Conservation (phyloP, 305 asterid genomes). For the Solanum hybrid region DNA sequence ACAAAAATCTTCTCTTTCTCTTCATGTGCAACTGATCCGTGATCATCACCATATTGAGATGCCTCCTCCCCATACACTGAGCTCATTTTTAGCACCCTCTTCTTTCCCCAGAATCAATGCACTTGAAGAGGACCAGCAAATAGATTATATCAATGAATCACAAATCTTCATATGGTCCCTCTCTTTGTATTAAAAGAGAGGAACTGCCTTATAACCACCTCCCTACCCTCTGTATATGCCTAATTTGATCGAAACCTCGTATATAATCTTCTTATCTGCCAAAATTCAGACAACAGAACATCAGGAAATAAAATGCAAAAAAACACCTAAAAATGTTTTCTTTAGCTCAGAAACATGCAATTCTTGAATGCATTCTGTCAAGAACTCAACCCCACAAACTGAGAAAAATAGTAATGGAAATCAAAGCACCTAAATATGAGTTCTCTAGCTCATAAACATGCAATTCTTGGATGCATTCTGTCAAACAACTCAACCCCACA, state of each 20-base stretch:
- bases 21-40: slow-evolving; percentile 47
- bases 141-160: slow-evolving; percentile 14
- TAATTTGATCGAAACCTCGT: slow-evolving; percentile 1
- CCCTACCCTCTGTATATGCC: slow-evolving; percentile 6
- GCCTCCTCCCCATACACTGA: slow-evolving; percentile 37
- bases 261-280: slow-evolving; percentile 8
- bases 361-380: neutral
- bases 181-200: slow-evolving; percentile 51
- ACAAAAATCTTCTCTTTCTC: slow-evolving; percentile 91
- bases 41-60: slow-evolving; percentile 32
- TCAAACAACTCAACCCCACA: neutral
- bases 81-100: slow-evolving; percentile 32
- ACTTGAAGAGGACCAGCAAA: slow-evolving; percentile 36
- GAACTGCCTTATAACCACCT: slow-evolving; percentile 14
- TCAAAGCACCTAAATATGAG: slow-evolving; percentile 16
- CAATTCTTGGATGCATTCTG: neutral
- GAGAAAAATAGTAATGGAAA: neutral
- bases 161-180: slow-evolving; percentile 31
- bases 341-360: neutral
- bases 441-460: neutral
- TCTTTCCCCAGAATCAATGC: slow-evolving; percentile 22
- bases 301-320: neutral
- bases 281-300: neutral
- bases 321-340: neutral
- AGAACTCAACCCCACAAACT: slow-evolving; percentile 1